These are phyloP conservation scores for Solanum pimpinellifolium DNA, from an alignment of 257 asterid genomes.

Conservation along the genomic window DNA sequence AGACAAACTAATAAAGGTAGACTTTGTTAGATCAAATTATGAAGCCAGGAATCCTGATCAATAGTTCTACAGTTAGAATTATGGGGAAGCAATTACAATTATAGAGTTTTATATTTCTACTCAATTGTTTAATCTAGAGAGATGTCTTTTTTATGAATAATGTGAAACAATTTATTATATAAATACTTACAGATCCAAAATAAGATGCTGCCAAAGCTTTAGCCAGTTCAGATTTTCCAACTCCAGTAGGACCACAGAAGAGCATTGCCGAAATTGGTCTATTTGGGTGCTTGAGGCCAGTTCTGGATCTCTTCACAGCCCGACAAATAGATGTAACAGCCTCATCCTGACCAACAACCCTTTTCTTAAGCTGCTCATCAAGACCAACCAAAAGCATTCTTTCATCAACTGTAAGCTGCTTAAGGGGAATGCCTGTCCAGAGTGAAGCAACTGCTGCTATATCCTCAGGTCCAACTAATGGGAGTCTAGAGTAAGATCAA, in stretches of 20 bases:
- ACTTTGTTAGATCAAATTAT: neutral
- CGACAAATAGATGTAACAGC: constrained; percentile 86
- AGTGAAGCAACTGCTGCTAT: constrained; percentile 91
- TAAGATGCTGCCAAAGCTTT: constrained; percentile 88
- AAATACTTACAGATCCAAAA: constrained; percentile 83
- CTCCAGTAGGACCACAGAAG: constrained; percentile 99
- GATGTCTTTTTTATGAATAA: neutral
- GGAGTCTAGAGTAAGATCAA: constrained; percentile 29
- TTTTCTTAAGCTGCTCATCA: constrained; percentile 74
- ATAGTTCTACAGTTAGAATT: neutral
- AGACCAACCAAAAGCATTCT: constrained; percentile 69
- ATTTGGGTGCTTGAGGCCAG: constrained; percentile 85
- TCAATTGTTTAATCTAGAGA: neutral
- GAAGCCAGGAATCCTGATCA: neutral
- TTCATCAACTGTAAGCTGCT: constrained; percentile 76
- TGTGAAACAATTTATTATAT: neutral
- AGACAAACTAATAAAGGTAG: neutral
- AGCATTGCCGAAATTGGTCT: constrained; percentile 98
- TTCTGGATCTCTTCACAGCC: constrained; percentile 95
- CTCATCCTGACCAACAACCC: constrained; percentile 97
- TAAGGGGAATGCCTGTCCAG: constrained; percentile 89
- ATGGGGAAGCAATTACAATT: neutral
- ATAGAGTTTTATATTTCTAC: neutral
- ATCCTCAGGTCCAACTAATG: constrained; percentile 77
- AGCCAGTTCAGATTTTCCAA: constrained; percentile 93